Evolutionary conservation across 2,329 filamentous ascomycete genomes (phyloP).

Genomic region (Scedosporium minutisporum): DNA sequence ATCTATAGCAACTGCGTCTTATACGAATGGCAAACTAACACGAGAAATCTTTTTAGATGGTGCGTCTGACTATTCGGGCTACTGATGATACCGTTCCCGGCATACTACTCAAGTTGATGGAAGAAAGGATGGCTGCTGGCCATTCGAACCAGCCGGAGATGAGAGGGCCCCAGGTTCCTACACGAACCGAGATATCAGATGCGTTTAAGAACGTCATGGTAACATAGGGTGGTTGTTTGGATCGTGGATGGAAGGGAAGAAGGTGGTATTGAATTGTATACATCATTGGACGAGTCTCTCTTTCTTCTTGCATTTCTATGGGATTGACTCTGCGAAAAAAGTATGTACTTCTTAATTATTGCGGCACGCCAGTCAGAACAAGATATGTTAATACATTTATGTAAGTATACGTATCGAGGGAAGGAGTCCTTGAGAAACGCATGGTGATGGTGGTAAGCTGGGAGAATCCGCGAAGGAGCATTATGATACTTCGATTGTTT

Average conservation of each 20-base stretch:
- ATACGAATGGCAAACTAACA: constrained; percentile 12
- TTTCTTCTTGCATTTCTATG: neutral
- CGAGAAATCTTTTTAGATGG: constrained; percentile 58
- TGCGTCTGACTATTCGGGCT: constrained; percentile 84
- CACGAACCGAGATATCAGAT: constrained; percentile 42
- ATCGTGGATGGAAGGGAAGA: neutral
- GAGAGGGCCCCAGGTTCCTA: constrained; percentile 21
- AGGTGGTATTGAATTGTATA: neutral
- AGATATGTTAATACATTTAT: neutral
- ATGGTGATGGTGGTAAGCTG: no score
- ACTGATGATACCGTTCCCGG: constrained; percentile 84
- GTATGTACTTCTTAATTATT: neutral
- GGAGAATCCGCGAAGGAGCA: no score
- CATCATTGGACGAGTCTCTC: neutral
- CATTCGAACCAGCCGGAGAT: constrained; percentile 29
- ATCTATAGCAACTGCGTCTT: neutral
- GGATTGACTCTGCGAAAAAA: neutral
- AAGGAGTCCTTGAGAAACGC: no score
- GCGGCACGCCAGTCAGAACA: neutral
- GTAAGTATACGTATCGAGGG: no score
- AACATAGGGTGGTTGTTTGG: constrained; percentile 14
- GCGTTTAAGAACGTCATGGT: constrained; percentile 50
- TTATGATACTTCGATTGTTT: no score
- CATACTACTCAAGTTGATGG: constrained; percentile 76
- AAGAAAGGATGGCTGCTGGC: constrained; percentile 61